Conservation (phyloP, 345 rosid species). For the Salix brachista region DNA sequence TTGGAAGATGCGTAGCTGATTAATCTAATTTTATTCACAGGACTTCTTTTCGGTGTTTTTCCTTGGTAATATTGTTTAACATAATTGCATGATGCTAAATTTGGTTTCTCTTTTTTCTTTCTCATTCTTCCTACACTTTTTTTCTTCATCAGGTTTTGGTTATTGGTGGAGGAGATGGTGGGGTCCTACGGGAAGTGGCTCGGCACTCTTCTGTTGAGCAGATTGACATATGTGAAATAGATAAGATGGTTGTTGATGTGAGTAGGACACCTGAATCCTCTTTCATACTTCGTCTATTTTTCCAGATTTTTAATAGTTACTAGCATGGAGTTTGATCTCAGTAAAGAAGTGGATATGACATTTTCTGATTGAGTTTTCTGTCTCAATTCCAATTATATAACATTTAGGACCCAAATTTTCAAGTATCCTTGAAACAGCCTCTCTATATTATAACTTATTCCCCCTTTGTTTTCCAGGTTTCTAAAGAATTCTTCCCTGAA, state of each 20-base stretch:
- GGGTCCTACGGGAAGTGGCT: slow-evolving; percentile 83
- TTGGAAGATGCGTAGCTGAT: neutral
- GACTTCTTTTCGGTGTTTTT: neutral
- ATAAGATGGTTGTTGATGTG: slow-evolving; percentile 94
- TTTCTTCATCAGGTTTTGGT: slow-evolving; percentile 61
- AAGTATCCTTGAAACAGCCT: neutral
- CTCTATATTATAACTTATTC: neutral
- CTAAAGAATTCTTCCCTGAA: slow-evolving; percentile 75
- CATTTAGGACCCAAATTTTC: neutral
- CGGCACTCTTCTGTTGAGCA: slow-evolving; percentile 80
- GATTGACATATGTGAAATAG: slow-evolving; percentile 94
- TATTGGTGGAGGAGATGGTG: slow-evolving; percentile 98
- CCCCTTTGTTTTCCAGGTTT: slow-evolving; percentile 47
- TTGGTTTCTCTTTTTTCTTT: neutral
- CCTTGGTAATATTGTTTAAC: neutral
- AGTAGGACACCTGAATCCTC: slow-evolving; percentile 28
- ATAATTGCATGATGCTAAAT: neutral
- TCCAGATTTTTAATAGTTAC: neutral
- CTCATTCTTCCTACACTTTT: neutral
- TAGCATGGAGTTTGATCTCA: neutral
- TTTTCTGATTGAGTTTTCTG: neutral
- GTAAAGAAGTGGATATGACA: neutral
- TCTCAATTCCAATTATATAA: neutral
- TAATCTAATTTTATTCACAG: neutral
- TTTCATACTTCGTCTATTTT: neutral